Evolutionary conservation across 2,329 filamentous ascomycete species (phyloP).

Genomic region (Fusarium veterinarium): DNA sequence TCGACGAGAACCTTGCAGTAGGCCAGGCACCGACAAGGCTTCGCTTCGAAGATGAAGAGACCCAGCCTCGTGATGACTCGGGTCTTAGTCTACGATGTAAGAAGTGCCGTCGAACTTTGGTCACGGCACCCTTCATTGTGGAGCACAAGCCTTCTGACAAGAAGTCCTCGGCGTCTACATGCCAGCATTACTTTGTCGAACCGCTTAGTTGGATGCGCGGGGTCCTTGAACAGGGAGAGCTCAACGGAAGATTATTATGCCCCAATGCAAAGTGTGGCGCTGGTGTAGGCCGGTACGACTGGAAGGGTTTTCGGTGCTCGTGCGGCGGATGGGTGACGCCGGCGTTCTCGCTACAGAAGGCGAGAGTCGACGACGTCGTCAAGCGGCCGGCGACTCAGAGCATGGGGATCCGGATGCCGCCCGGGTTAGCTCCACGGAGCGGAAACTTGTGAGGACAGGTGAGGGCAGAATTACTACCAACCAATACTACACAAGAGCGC

Average conservation of each 20-base stretch:
- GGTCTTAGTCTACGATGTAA: slow-evolving; percentile 76
- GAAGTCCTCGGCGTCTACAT: slow-evolving; percentile 53
- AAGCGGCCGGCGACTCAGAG: slow-evolving; percentile 43
- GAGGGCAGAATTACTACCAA: not conserved
- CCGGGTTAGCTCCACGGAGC: slow-evolving; percentile 51
- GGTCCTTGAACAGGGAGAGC: slow-evolving; percentile 80
- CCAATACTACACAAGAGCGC: not conserved
- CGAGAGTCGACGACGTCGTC: slow-evolving; percentile 78
- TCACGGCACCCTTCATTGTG: slow-evolving; percentile 70
- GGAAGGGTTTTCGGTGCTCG: slow-evolving; percentile 94
- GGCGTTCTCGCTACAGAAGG: slow-evolving; percentile 86
- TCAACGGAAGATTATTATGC: slow-evolving; percentile 87
- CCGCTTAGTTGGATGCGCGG: slow-evolving; percentile 95
- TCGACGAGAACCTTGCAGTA: slow-evolving; percentile 71
- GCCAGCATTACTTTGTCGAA: slow-evolving; percentile 91
- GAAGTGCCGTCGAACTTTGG: slow-evolving; percentile 81
- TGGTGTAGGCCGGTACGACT: slow-evolving; percentile 92
- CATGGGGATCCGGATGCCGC: slow-evolving; percentile 67
- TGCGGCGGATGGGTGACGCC: slow-evolving; percentile 93
- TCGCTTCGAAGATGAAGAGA: slow-evolving; percentile 81
- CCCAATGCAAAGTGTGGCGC: slow-evolving; percentile 81
- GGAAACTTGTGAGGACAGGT: slow-evolving; percentile 49
- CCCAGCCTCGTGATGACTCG: slow-evolving; percentile 51
- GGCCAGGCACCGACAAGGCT: slow-evolving; percentile 85
- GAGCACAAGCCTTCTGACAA: slow-evolving; percentile 62